A percentile compares a stretch with the other conserved stretches of the same genome.
phyloP scores from a whole-genome alignment of 768 basidiomycete species.

The Coprinellus micaceus region DNA sequence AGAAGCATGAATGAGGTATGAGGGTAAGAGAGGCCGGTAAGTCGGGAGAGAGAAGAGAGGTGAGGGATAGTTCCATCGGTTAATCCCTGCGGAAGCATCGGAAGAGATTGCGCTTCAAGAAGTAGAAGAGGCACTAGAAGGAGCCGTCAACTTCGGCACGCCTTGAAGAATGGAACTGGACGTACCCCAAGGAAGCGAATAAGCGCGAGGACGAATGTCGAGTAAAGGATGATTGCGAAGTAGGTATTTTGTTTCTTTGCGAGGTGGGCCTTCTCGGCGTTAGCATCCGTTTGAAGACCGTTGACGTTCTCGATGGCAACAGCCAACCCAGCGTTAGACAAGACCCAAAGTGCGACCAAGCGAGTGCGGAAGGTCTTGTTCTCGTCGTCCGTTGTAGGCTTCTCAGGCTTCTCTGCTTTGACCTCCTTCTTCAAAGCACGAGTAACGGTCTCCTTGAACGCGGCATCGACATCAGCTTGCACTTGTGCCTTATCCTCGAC shows the following conservation, averaged over 20 bases:
- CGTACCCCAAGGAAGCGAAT: slow-evolving; percentile 77
- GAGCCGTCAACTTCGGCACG: slow-evolving; percentile 1
- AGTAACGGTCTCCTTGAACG: slow-evolving; percentile 88
- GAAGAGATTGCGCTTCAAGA: slow-evolving; percentile 81
- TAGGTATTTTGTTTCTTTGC: slow-evolving; percentile 49
- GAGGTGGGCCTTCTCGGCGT: slow-evolving; percentile 38
- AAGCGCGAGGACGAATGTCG: slow-evolving; percentile 69
- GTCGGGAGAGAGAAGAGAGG: no score
- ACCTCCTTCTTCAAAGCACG: slow-evolving; percentile 78
- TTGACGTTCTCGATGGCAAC: slow-evolving; percentile 75
- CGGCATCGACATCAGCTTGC: slow-evolving; percentile 85
- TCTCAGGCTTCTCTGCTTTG: slow-evolving; percentile 63
- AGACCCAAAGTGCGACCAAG: slow-evolving; percentile 80
- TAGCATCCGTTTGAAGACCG: slow-evolving; percentile 43
- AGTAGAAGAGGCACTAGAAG: slow-evolving; percentile 75
- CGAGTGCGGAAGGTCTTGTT: slow-evolving; percentile 93
- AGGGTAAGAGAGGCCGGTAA: no score
- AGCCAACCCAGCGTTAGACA: slow-evolving; percentile 62
- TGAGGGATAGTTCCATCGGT: slow-evolving; percentile 9
- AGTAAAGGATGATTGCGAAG: slow-evolving; percentile 75
- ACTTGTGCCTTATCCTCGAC: slow-evolving; percentile 82
- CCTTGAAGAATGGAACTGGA: slow-evolving; percentile 14
- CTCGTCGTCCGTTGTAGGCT: slow-evolving; percentile 82
- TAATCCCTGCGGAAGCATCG: slow-evolving; percentile 74
- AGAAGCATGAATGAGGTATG: no score